Evolutionary conservation across 257 asterid genomes (phyloP), one percentile per base, ranked within the genome.

Genomic region (Dorcoceras hygrometricum): DNA sequence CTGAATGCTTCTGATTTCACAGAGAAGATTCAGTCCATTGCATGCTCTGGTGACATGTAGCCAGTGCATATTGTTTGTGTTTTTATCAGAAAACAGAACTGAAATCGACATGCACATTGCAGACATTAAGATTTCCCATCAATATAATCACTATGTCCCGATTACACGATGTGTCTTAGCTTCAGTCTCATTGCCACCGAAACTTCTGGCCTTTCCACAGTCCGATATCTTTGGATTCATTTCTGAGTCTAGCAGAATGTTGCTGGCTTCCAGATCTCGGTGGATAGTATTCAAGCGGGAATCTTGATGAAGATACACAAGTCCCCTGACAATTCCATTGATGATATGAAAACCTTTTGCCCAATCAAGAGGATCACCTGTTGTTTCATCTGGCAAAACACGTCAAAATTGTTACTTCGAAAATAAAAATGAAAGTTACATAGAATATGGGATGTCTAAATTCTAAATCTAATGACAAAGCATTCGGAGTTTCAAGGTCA

Each of bases 251-350:
- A 73, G 46, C 28, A 73, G n/a, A 23, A 73, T 26, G 39, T 67
- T 67, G 59, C 73, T 58, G 1, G 65, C 73, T 28, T 62, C 36
- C 23, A 62, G 56, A 62, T 62, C 67, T 36, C 67, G 31, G 23
- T 62, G 67, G 23, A 62, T 5, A 32, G 66, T 66, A 61, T 72
- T 66, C 63, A 73, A 29, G 5, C 65, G 48, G 0, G 77, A 73
- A 53, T 73, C 77, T 18, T 61, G 69, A 31, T 73, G 77, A 54
- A 73, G 73, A 64, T 73, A 73, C 24, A 73, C 8, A 19, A 73
- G 36, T 19, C 77, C 77, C 32, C 68, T 67, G 23, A 72, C 77
- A 14, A 73, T 61, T 54, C 73, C 78, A 39, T 67, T 62, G 59
- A 73, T 73, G 12, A 73, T 73, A 20, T 1, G 27, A 8, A 67